Conservation (phyloP, 257 asterid species). For the Coffea eugenioides region DNA sequence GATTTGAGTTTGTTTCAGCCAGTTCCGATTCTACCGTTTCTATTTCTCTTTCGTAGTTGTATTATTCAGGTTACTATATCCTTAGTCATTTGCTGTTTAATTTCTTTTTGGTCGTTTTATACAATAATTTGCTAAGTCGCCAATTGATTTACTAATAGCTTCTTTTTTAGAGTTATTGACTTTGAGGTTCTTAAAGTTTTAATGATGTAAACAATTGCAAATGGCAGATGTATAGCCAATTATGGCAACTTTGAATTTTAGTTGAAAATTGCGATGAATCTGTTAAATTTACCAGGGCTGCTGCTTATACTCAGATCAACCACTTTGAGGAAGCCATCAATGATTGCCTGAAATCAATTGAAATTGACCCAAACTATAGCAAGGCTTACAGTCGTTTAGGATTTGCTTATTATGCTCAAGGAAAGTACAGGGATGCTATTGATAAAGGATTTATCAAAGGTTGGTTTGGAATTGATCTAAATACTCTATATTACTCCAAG, state of each 20-base stretch:
- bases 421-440: slow-evolving; percentile 77
- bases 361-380: slow-evolving; percentile 72
- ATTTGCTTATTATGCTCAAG: slow-evolving; percentile 83
- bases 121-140: neutral
- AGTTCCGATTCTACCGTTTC: neutral
- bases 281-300: slow-evolving; percentile 61
- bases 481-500: too few species aligned
- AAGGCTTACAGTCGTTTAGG: slow-evolving; percentile 91
- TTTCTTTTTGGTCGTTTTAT: neutral
- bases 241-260: neutral
- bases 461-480: slow-evolving; percentile 21
- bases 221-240: neutral
- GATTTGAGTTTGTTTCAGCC: neutral
- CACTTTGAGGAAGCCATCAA: slow-evolving; percentile 53
- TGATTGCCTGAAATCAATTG: slow-evolving; percentile 71
- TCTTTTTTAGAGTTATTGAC: neutral
- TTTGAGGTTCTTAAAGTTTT: neutral
- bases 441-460: slow-evolving; percentile 75
- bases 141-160: neutral
- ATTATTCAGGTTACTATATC: neutral
- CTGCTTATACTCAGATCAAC: slow-evolving; percentile 73
- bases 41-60: neutral
- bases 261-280: neutral
- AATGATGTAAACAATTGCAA: neutral
- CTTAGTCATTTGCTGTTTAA: neutral